These are phyloP conservation scores for Cytospora mali DNA, from an alignment of 2,329 filamentous ascomycete species.

Conservation along the genomic window DNA sequence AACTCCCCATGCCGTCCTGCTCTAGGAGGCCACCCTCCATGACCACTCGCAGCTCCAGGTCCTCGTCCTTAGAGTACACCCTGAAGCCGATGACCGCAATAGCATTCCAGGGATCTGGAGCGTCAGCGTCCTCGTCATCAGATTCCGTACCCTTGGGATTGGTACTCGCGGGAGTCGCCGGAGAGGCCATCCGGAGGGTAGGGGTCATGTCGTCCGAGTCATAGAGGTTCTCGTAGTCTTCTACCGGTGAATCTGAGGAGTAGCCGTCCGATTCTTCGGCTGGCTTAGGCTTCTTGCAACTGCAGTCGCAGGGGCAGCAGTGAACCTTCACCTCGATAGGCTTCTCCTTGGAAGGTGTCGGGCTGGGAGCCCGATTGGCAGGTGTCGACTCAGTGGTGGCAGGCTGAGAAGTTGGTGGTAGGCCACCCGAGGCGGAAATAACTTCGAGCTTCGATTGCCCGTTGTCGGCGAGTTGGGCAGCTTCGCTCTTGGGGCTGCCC, in stretches of 20 bases:
- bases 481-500: slow-evolving; percentile 37
- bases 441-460: slow-evolving; percentile 40
- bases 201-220: slow-evolving; percentile 60
- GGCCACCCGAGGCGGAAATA: slow-evolving; percentile 34
- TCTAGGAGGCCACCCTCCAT: slow-evolving; percentile 57
- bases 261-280: slow-evolving; percentile 52
- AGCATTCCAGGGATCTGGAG: slow-evolving; percentile 63
- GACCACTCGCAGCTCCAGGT: slow-evolving; percentile 56
- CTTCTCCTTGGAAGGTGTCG: not conserved
- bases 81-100: slow-evolving; percentile 63
- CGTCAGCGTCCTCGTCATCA: slow-evolving; percentile 56
- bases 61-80: slow-evolving; percentile 60
- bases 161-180: slow-evolving; percentile 37
- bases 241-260: slow-evolving; percentile 61
- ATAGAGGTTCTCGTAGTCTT: slow-evolving; percentile 62
- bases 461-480: slow-evolving; percentile 28
- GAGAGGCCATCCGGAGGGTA: slow-evolving; percentile 48
- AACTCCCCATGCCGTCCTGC: slow-evolving; percentile 60
- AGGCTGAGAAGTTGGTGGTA: slow-evolving; percentile 26
- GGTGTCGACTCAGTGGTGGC: not conserved
- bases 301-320: slow-evolving; percentile 17
- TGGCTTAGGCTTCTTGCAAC: slow-evolving; percentile 14
- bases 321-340: slow-evolving; percentile 22
- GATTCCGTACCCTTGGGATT: slow-evolving; percentile 48
- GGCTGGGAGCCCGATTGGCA: not conserved